Percentiles rank a stretch among this genome's conserved stretches.
phyloP scores from a whole-genome alignment of 345 rosid genomes.

The Salix purpurea region DNA sequence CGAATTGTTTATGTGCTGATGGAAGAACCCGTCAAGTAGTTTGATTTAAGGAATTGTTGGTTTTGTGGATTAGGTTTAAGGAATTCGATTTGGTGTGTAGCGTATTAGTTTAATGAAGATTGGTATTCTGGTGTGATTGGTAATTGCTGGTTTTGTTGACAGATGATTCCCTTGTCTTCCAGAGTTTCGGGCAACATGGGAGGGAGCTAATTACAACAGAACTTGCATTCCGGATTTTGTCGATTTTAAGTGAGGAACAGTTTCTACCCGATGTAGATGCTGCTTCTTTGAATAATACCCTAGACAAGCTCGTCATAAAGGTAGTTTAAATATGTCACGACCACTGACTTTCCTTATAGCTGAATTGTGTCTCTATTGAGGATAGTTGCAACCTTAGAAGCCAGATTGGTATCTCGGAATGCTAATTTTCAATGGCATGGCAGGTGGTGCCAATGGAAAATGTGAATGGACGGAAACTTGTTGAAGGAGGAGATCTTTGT shows the following conservation, averaged over 20 bases:
- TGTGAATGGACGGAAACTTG: conserved; percentile 81
- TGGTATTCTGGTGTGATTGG: conserved; percentile 18
- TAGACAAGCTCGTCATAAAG: conserved; percentile 75
- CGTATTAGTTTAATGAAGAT: conserved; percentile 36
- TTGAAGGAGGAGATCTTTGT: conserved; percentile 89
- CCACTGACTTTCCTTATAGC: not conserved
- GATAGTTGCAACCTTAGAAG: not conserved
- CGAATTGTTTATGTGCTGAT: not conserved
- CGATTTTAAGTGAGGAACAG: conserved; percentile 81
- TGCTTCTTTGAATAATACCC: conserved; percentile 40
- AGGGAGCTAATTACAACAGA: conserved; percentile 94
- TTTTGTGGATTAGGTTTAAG: not conserved
- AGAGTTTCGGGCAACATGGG: conserved; percentile 99
- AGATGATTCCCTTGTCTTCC: conserved; percentile 98
- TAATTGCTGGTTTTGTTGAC: conserved; percentile 77
- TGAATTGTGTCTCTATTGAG: not conserved
- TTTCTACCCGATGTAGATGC: conserved; percentile 47
- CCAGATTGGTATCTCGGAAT: not conserved
- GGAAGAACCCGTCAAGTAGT: not conserved
- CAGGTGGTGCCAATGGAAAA: conserved; percentile 97
- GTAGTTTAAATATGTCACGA: conserved; percentile 19
- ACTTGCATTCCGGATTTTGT: conserved; percentile 75
- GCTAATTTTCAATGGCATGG: conserved; percentile 17
- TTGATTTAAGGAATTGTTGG: not conserved
- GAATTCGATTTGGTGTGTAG: conserved; percentile 20